Evolutionary conservation across 148 eudicot genomes (phyloP), one percentile per base, ranked within the genome.

Genomic region (Nyssa sinensis): DNA sequence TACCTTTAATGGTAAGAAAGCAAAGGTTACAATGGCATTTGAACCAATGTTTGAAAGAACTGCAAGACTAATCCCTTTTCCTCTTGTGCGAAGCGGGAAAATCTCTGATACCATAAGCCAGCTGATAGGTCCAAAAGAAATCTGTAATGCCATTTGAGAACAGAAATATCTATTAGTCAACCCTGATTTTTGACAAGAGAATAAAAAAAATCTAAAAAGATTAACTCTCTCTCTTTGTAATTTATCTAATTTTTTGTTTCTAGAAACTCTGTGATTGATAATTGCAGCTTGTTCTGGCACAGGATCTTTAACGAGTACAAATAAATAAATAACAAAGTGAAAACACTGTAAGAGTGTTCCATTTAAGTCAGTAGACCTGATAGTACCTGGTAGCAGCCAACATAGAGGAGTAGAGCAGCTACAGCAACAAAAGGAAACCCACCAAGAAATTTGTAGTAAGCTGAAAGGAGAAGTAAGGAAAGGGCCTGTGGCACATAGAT

Each of bases 91-190:
- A 77, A 89, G 81, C 8, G 99, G 99, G 77, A 96, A 96, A 81
- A 96, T 93, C 87, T 96, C 99, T 11, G 98, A 96, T 59, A 96
- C 98, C 99, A 93, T 96, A 31, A 96, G 91, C 99, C 99, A 96
- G 70, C 98, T 93, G 70, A 96, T 96, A 10, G 99, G 98, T 67
- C 99, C 98, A 83, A 96, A 96, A 47, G 99, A 96, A 78, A 93
- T 81, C 99, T 93, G 82, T 66, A 62, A 75, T 29, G 21, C 21
- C 70, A 80, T 64, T 69, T 69, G 19, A 49, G 30, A 67, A 47
- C 37, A 28, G 29, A 58, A 37, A 3, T 30, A 67, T 39, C 33
- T 11, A 66, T 75, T 71, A 41, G 27, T 29, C 76, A 30, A 12
- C 44, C 74, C 28, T 57, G 28, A 70, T 5, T n/a, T n/a, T n/a